phyloP scores from a whole-genome alignment of 345 rosid genomes.

The Murraya paniculata region DNA sequence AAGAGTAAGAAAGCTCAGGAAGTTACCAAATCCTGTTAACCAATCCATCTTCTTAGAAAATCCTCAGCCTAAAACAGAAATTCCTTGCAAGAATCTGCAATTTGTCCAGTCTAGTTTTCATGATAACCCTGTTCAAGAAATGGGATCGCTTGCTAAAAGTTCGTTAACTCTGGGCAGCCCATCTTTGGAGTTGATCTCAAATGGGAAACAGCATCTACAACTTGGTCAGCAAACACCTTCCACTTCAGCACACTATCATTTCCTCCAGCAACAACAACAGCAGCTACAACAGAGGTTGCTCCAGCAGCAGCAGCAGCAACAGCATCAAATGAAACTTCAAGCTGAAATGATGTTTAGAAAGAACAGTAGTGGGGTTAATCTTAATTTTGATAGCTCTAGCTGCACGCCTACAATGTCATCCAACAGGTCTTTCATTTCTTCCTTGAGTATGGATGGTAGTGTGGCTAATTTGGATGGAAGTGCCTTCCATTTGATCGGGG shows the following conservation, averaged over 20 bases:
- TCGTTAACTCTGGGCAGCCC: conserved; percentile 49
- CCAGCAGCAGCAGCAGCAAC: conserved; percentile 43
- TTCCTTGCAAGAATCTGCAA: conserved; percentile 37
- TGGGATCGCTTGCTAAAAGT: conserved; percentile 50
- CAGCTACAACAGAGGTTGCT: conserved; percentile 40
- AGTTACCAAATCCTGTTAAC: conserved; percentile 43
- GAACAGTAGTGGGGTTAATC: conserved; percentile 56
- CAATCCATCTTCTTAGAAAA: conserved; percentile 59
- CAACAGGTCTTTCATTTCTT: conserved; percentile 65
- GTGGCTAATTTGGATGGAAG: conserved; percentile 59
- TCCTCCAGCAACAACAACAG: conserved; percentile 54
- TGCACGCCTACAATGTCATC: conserved; percentile 78
- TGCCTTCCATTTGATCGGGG: conserved; percentile 56
- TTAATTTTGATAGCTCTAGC: conserved; percentile 76
- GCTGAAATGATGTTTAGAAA: conserved; percentile 73
- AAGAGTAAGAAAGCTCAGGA: conserved; percentile 79
- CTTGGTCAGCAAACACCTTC: conserved; percentile 45
- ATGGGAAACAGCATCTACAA: conserved; percentile 52
- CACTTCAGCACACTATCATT: conserved; percentile 35
- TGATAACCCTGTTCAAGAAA: conserved; percentile 37
- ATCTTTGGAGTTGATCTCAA: conserved; percentile 52
- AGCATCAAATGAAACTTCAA: conserved; percentile 63
- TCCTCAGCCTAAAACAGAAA: conserved; percentile 36
- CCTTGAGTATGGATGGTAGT: conserved; percentile 73
- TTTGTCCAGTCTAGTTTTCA: conserved; percentile 41